Base-by-base conservation (phyloP, 2,329 filamentous ascomycete genomes). In the Metarhizium sp. region DNA sequence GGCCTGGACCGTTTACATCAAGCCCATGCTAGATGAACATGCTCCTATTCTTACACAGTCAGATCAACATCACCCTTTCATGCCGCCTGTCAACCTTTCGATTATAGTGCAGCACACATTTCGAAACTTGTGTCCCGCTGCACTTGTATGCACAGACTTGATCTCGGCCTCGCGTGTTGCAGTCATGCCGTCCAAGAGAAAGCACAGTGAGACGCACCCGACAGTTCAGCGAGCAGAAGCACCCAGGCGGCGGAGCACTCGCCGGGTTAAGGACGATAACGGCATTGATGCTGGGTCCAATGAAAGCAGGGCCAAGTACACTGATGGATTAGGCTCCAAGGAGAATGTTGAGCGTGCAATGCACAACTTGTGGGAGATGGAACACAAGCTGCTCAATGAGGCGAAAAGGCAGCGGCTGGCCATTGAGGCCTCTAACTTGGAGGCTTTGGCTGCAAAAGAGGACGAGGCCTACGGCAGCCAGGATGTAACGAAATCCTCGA, bases 281-380 rank as follows among this genome's bases (percentile, higher is more conserved):
- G 57, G 52, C 13, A 38, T 32, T 0, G 16, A 32, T 16, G 25
- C 4, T 5, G 29, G 43, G 8, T 20, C 29, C 14, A 43, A 52
- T 16, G 7, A 14, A 32, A 18, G 3, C n/a, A 30, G 25, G 5
- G 16, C 34, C 30, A 6, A 6, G 47, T 25, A 34, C 11, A 8
- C 18, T 13, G 51, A 43, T 7, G 34, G 20, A 13, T 47, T 58
- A 18, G 38, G 30, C 2, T 57, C 58, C 2, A 59, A 47, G 7
- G 62, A 69, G 10, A 66, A 64, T 2, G 67, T 77, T 6, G 63
- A 74, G 8, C 59, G 67, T 3, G 75, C 75, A 18, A 70, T 77
- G 57, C 69, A 70, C n/a, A 69, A 71, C n/a, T 66, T 80, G 30
- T 72, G 69, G 5, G 69, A 76, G 59, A 79, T 80, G 75, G 78